A percentile compares a stretch with the other conserved stretches of the same genome.
Evolutionary conservation across 2,329 filamentous ascomycete genomes (phyloP).

Genomic region (Cladosporium phlei): DNA sequence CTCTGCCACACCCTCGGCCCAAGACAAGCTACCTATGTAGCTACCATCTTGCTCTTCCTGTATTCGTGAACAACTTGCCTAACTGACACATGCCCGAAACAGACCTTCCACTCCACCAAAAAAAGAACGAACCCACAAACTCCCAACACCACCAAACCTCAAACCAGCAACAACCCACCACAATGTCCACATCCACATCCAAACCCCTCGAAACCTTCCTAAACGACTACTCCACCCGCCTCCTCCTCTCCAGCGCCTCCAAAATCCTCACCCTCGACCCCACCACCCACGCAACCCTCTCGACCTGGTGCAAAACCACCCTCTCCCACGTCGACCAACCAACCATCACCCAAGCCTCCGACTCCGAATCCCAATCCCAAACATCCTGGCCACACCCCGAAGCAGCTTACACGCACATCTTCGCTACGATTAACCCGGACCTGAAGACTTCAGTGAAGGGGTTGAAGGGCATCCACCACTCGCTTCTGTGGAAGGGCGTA

Average conservation of each 20-base stretch:
- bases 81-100: too few relatives aligned
- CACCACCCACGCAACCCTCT: neutral
- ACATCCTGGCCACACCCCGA: constrained; percentile 5
- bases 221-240: constrained; percentile 6
- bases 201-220: constrained; percentile 10
- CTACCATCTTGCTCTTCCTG: too few relatives aligned
- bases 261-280: constrained; percentile 13
- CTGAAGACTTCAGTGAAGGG: constrained; percentile 11
- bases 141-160: neutral
- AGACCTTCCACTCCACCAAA: too few relatives aligned
- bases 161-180: neutral
- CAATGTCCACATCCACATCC: neutral
- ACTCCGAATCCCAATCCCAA: neutral
- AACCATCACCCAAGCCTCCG: neutral
- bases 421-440: constrained; percentile 8
- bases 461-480: constrained; percentile 11
- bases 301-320: constrained; percentile 1
- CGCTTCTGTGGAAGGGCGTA: constrained; percentile 11
- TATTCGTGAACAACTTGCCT: too few relatives aligned
- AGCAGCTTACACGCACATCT: constrained; percentile 10
- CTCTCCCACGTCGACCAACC: constrained; percentile 7
- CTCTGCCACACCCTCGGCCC: too few relatives aligned
- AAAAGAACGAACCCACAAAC: too few relatives aligned
- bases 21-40: too few relatives aligned
- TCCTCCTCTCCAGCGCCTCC: constrained; percentile 9